Percentiles rank a stretch among this genome's conserved stretches.
Evolutionary conservation across 345 rosid species (phyloP).

Genomic region (Eucalyptus guilfoylei): DNA sequence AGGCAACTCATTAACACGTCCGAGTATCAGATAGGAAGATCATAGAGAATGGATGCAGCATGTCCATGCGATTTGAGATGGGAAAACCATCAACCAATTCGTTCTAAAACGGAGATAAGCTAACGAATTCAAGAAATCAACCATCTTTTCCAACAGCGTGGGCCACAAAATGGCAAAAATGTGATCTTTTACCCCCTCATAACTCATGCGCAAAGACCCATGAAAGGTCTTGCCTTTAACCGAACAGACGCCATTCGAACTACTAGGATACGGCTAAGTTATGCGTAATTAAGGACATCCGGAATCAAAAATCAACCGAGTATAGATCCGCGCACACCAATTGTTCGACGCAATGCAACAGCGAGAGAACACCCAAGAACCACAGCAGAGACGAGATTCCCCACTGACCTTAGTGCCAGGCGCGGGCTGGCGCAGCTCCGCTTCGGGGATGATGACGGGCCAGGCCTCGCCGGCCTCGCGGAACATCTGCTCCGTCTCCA

Average conservation of each 20-base stretch:
- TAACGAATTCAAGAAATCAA: neutral
- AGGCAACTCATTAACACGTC: neutral
- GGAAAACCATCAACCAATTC: neutral
- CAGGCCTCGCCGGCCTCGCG: constrained; percentile 87
- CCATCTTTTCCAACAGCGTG: neutral
- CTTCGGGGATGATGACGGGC: constrained; percentile 79
- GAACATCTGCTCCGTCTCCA: constrained; percentile 91
- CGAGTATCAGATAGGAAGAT: neutral
- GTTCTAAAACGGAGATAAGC: neutral
- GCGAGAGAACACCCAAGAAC: neutral
- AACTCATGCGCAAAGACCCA: neutral
- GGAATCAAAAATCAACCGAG: neutral
- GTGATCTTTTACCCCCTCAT: neutral
- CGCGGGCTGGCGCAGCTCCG: constrained; percentile 48
- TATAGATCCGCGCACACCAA: neutral
- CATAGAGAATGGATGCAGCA: neutral
- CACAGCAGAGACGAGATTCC: neutral
- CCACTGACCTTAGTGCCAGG: constrained; percentile 69
- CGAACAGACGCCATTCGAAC: neutral
- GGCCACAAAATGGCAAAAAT: neutral
- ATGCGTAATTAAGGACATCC: neutral
- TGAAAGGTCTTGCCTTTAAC: neutral
- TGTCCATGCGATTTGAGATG: neutral
- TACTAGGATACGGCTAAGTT: neutral
- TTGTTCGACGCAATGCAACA: constrained; percentile 11